Conservation (phyloP, 2,329 filamentous ascomycete species). For the Geosmithia putterillii region DNA sequence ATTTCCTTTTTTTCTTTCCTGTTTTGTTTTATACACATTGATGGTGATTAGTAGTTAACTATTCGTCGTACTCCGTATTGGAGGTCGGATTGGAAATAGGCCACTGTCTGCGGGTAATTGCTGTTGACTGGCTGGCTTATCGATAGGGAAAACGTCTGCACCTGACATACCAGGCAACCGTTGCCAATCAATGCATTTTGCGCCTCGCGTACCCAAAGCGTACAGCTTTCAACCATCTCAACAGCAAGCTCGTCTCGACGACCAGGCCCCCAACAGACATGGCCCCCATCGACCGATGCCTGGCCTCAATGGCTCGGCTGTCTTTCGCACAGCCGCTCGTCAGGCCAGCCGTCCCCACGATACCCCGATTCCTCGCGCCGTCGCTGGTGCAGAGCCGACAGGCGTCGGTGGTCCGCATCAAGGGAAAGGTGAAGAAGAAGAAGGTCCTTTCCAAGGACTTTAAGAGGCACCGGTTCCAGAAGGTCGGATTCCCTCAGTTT, state of each 20-base stretch:
- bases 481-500: constrained; percentile 53
- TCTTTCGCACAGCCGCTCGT: constrained; percentile 24
- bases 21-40: too few relatives aligned
- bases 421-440: constrained; percentile 40
- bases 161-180: constrained; percentile 1
- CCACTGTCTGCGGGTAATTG: too few relatives aligned
- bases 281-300: constrained; percentile 33
- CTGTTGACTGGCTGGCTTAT: too few relatives aligned
- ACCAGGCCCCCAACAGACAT: constrained; percentile 1
- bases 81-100: background rate
- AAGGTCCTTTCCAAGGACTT: constrained; percentile 52
- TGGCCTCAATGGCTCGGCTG: constrained; percentile 41
- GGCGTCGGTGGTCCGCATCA: constrained; percentile 27
- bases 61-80: too few relatives aligned
- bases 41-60: too few relatives aligned
- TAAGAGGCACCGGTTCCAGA: constrained; percentile 52
- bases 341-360: constrained; percentile 27
- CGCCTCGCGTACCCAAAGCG: background rate
- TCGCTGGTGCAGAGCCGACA: constrained; percentile 28
- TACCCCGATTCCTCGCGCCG: constrained; percentile 38
- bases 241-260: background rate
- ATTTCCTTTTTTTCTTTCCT: too few relatives aligned
- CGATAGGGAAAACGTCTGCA: constrained; percentile 1
- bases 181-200: background rate
- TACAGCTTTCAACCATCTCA: background rate